Evolutionary conservation across 805 yeast species (phyloP).

Genomic region (Yarrowia porcina): DNA sequence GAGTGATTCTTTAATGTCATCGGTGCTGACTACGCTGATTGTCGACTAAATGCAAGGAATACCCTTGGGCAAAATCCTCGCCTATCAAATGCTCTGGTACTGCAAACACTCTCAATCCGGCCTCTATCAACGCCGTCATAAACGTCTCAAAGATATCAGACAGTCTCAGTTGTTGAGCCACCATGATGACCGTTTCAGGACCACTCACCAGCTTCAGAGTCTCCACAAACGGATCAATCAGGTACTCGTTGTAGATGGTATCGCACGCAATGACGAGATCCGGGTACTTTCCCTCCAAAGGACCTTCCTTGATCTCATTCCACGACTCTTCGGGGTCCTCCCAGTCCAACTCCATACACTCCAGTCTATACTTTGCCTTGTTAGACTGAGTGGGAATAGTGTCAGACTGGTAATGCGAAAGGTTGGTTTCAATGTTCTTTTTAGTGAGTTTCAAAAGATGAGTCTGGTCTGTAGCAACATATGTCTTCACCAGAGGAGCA

Average conservation of each 20-base stretch:
- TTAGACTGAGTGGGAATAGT: conserved; percentile 28
- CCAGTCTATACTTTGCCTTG: conserved; percentile 31
- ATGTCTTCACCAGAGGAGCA: conserved; percentile 41
- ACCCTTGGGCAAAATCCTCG: conserved; percentile 28
- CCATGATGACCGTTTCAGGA: conserved; percentile 39
- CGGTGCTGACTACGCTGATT: background rate
- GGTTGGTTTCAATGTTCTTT: conserved; percentile 47
- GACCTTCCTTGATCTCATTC: conserved; percentile 30
- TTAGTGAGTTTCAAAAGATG: conserved; percentile 51
- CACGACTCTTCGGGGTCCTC: conserved; percentile 46
- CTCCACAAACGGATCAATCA: conserved; percentile 49
- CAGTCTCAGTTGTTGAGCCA: conserved; percentile 56
- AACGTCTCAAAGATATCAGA: conserved; percentile 50
- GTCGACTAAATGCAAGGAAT: conserved; percentile 26
- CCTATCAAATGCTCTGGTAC: conserved; percentile 29
- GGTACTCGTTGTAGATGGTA: conserved; percentile 60
- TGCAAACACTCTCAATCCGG: conserved; percentile 36
- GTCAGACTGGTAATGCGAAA: conserved; percentile 31
- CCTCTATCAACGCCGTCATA: conserved; percentile 38
- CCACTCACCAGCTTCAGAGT: conserved; percentile 42
- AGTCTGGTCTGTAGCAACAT: conserved; percentile 57
- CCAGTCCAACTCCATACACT: conserved; percentile 60
- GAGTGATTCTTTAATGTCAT: no score
- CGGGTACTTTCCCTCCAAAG: conserved; percentile 33
- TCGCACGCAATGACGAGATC: conserved; percentile 58